Evolutionary conservation across 2,329 filamentous ascomycete species (phyloP).

Genomic region (Epichloe brachyelytri): DNA sequence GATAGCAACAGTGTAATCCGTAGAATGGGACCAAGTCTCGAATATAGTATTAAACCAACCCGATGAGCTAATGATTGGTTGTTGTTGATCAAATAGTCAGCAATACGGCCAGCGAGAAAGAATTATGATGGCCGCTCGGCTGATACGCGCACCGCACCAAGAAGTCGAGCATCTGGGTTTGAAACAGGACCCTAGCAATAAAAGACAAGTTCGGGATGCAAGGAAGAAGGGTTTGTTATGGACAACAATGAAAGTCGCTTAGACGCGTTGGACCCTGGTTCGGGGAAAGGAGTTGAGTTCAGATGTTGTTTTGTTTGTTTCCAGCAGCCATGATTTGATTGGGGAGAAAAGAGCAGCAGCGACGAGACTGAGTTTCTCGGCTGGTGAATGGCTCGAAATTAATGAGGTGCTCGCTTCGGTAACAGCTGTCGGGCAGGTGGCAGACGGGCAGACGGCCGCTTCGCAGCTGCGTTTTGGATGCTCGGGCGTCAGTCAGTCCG

Average conservation of each 20-base stretch:
- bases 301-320: neutral
- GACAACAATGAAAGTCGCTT: neutral
- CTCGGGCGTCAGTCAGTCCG: neutral
- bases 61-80: too few species aligned
- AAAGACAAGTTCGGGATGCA: neutral
- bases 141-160: neutral
- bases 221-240: neutral
- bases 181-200: neutral
- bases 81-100: too few species aligned
- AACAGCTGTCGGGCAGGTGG: conserved; percentile 4
- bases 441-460: neutral
- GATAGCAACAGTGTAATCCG: neutral
- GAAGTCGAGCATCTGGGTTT: neutral
- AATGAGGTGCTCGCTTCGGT: neutral
- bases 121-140: neutral
- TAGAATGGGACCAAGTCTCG: neutral
- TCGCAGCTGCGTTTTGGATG: neutral
- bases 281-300: neutral
- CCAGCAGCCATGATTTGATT: neutral
- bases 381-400: neutral
- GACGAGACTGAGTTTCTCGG: neutral
- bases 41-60: neutral
- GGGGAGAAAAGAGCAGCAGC: neutral
- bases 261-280: neutral
- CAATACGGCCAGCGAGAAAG: neutral